Evolutionary conservation across 805 yeast species (phyloP).

Genomic region (Nakazawaea holstii): DNA sequence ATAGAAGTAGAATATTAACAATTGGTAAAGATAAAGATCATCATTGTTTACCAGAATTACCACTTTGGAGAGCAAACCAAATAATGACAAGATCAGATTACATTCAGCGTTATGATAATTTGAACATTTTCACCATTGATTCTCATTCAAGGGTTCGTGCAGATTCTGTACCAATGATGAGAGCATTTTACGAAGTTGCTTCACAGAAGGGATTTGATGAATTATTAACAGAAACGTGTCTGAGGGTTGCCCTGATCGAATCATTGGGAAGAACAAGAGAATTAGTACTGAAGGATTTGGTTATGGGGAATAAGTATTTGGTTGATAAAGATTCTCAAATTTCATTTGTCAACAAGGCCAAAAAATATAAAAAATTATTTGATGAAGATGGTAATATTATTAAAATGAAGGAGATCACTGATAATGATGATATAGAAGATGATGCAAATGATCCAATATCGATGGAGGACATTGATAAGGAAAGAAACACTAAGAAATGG

Average conservation of each 20-base stretch:
- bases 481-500: constrained; percentile 33
- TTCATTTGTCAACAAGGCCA: not conserved
- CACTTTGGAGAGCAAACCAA: constrained; percentile 80
- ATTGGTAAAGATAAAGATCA: not conserved
- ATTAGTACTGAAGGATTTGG: constrained; percentile 63
- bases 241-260: constrained; percentile 71
- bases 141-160: constrained; percentile 69
- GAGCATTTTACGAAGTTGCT: constrained; percentile 78
- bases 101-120: constrained; percentile 67
- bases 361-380: constrained; percentile 13
- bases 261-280: constrained; percentile 76
- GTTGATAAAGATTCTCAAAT: constrained; percentile 15
- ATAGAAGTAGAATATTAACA: constrained; percentile 29
- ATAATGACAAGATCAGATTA: constrained; percentile 82
- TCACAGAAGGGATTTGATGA: constrained; percentile 66
- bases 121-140: constrained; percentile 77
- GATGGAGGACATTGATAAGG: constrained; percentile 27
- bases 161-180: constrained; percentile 85
- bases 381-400: constrained; percentile 8
- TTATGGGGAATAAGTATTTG: constrained; percentile 41
- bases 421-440: constrained; percentile 16
- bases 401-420: constrained; percentile 8
- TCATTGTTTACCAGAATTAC: constrained; percentile 65
- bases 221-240: constrained; percentile 56
- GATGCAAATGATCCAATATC: constrained; percentile 17